Percentiles rank a stretch among this genome's conserved stretches.
phyloP scores from a whole-genome alignment of 306 rosid species.

The Gastrolobium villosum region DNA sequence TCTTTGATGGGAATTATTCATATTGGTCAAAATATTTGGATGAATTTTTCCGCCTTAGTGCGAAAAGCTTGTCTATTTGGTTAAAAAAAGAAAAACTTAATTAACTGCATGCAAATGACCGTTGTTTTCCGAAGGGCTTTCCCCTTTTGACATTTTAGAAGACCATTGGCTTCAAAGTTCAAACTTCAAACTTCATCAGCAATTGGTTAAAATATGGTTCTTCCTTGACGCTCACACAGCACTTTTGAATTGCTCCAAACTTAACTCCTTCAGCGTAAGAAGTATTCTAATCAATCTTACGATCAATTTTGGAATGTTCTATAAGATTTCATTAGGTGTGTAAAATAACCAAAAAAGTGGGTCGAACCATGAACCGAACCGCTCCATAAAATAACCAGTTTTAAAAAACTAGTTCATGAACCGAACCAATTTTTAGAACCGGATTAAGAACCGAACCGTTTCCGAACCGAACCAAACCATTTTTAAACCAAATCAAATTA shows the following conservation, averaged over 20 bases:
- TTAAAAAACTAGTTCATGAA: too few relatives aligned
- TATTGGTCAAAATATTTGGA: constrained; percentile 3
- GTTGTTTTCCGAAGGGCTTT: not conserved
- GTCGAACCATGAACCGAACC: too few relatives aligned
- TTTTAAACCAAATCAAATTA: too few relatives aligned
- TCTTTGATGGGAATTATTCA: not conserved
- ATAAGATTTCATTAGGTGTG: not conserved
- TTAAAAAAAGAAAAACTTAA: not conserved
- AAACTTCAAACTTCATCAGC: not conserved
- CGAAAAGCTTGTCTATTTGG: not conserved
- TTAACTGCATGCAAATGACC: not conserved
- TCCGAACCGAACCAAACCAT: too few relatives aligned
- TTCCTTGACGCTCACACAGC: not conserved
- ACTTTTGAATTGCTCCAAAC: constrained; percentile 2
- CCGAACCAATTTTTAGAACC: too few relatives aligned
- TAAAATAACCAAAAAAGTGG: too few relatives aligned
- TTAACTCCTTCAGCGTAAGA: not conserved
- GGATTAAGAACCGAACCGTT: too few relatives aligned
- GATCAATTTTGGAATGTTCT: not conserved
- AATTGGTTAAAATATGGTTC: not conserved
- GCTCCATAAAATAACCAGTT: too few relatives aligned
- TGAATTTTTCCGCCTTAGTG: not conserved
- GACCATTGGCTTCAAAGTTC: not conserved
- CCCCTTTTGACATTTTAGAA: not conserved
- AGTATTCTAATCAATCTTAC: not conserved